phyloP scores from a whole-genome alignment of 2,329 filamentous ascomycete genomes.

The Neurospora crassa region DNA sequence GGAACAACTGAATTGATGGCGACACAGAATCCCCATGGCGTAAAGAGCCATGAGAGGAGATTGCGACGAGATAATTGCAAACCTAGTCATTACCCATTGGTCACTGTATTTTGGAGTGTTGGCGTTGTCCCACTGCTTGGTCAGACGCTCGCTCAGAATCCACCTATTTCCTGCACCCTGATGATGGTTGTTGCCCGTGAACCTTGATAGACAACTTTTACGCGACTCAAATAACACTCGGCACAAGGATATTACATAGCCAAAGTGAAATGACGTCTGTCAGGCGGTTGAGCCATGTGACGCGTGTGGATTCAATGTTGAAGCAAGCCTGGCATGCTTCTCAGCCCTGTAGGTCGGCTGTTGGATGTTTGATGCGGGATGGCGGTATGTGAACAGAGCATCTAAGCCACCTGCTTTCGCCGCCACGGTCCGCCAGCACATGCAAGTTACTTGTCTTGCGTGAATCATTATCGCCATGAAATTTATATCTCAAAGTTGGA shows the following conservation, averaged over 20 bases:
- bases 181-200: neutral
- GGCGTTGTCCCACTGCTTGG: neutral
- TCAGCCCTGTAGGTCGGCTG: neutral
- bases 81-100: neutral
- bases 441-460: neutral
- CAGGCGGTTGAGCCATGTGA: neutral
- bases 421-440: neutral
- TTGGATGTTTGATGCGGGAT: neutral
- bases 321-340: neutral
- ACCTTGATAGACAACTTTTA: neutral
- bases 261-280: neutral
- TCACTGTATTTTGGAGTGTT: neutral
- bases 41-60: neutral
- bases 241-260: neutral
- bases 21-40: neutral
- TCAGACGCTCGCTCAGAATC: neutral
- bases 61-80: neutral
- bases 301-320: neutral
- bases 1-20: neutral
- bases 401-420: neutral
- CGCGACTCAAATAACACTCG: neutral
- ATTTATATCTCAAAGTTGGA: neutral
- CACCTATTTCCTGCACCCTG: neutral
- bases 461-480: neutral
- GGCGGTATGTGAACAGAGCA: neutral